Percentiles rank a stretch among this genome's conserved stretches.
phyloP scores from a whole-genome alignment of 2,329 filamentous ascomycete species.

The Madurella mycetomatis region DNA sequence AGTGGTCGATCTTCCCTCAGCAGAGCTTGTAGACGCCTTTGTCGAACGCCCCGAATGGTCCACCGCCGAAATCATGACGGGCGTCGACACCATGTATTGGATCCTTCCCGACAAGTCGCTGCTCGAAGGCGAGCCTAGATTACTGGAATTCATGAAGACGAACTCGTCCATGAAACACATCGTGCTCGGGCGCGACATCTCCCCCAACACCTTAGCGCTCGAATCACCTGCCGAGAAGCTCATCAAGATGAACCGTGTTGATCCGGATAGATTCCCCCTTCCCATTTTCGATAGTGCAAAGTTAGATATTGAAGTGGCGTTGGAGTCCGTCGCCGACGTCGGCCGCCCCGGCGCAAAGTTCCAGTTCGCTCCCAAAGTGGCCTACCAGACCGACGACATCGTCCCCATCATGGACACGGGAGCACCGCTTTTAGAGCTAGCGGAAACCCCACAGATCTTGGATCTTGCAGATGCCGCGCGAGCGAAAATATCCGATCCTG shows the following conservation, averaged over 20 bases:
- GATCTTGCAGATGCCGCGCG: constrained; percentile 48
- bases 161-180: constrained; percentile 64
- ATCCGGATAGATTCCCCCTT: constrained; percentile 66
- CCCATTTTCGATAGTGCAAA: constrained; percentile 59
- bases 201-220: constrained; percentile 70
- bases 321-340: constrained; percentile 4
- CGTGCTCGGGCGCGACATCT: constrained; percentile 69
- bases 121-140: constrained; percentile 48
- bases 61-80: constrained; percentile 58
- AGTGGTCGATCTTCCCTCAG: constrained; percentile 71
- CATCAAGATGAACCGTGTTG: constrained; percentile 66
- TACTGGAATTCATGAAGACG: constrained; percentile 66
- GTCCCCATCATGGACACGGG: constrained; percentile 46
- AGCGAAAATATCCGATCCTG: constrained; percentile 37
- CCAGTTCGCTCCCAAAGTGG: constrained; percentile 44
- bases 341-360: constrained; percentile 43
- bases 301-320: constrained; percentile 14
- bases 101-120: constrained; percentile 65
- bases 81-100: constrained; percentile 72
- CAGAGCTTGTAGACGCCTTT: constrained; percentile 65
- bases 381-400: constrained; percentile 43
- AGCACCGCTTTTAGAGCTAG: constrained; percentile 38
- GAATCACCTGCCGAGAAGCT: constrained; percentile 62
- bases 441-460: constrained; percentile 38
- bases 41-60: constrained; percentile 69